phyloP scores from a whole-genome alignment of 2,329 filamentous ascomycete genomes.

The Colletotrichum magnum region DNA sequence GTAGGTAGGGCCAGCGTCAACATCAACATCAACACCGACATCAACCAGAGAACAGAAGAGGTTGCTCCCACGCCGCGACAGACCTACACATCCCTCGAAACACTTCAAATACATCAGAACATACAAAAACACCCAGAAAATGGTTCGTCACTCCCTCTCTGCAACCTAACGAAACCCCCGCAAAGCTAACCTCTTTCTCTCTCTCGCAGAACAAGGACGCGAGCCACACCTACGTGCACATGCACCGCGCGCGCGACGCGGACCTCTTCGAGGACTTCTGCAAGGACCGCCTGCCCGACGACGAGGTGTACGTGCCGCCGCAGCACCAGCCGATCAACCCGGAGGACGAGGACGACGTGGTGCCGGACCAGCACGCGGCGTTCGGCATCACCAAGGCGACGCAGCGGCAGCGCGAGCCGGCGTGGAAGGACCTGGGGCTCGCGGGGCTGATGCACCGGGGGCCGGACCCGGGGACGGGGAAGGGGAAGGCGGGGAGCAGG shows the following conservation, averaged over 20 bases:
- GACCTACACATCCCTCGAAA: too few relatives aligned
- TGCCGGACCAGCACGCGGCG: conserved; percentile 88
- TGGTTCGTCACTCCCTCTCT: conserved; percentile 1
- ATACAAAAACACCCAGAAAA: neutral
- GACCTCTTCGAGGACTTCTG: conserved; percentile 84
- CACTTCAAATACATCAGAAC: neutral
- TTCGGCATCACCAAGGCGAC: conserved; percentile 89
- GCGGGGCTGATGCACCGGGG: conserved; percentile 77
- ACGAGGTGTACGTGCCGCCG: conserved; percentile 86
- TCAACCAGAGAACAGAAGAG: neutral
- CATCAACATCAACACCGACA: conserved; percentile 29
- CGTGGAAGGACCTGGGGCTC: conserved; percentile 86
- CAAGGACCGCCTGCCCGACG: conserved; percentile 78
- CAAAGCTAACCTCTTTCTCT: neutral
- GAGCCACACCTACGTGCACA: conserved; percentile 81
- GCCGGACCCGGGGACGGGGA: conserved; percentile 58
- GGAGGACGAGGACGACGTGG: conserved; percentile 90
- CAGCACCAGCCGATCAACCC: conserved; percentile 87
- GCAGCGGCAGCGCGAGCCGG: conserved; percentile 77
- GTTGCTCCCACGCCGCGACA: neutral
- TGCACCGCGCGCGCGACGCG: conserved; percentile 78
- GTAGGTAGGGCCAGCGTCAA: neutral
- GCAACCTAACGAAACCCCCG: neutral
- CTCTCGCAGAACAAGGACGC: conserved; percentile 77
- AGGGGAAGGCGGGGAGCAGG: conserved; percentile 35